phyloP scores from a whole-genome alignment of 805 yeast genomes.

The Wickerhamiella dianesei region DNA sequence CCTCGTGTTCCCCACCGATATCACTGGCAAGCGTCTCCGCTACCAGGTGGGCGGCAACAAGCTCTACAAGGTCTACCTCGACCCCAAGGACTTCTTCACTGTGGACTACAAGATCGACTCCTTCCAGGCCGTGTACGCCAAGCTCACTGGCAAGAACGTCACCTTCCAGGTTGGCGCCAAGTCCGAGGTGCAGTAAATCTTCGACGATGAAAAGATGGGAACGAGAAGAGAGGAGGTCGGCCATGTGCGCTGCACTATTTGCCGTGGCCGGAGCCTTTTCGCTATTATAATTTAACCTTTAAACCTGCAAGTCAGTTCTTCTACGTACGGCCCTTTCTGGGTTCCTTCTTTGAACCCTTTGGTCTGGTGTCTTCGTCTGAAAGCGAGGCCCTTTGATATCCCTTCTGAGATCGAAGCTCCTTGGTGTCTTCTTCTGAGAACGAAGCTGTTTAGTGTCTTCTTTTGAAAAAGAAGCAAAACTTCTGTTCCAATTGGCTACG shows the following conservation, averaged over 20 bases:
- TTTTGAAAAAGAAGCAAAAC: no score
- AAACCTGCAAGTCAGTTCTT: neutral
- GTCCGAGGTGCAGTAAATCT: slow-evolving; percentile 18
- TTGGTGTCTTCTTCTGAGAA: no score
- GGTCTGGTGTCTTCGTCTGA: no score
- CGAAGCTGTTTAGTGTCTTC: no score
- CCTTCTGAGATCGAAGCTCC: no score
- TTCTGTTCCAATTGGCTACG: no score
- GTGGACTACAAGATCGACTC: slow-evolving; percentile 98
- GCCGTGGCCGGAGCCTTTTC: neutral
- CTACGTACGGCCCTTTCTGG: no score
- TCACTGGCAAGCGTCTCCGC: slow-evolving; percentile 97
- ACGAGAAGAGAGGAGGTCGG: neutral
- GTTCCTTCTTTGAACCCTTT: no score
- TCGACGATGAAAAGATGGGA: neutral
- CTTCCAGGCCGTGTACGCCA: slow-evolving; percentile 95
- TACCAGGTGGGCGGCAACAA: slow-evolving; percentile 98
- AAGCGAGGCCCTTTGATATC: no score
- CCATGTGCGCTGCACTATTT: neutral
- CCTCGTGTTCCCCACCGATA: slow-evolving; percentile 98
- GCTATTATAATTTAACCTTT: neutral
- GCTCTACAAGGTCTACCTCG: slow-evolving; percentile 93
- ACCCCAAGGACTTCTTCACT: slow-evolving; percentile 92
- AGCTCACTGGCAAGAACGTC: slow-evolving; percentile 99
- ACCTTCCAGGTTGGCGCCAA: slow-evolving; percentile 64